phyloP scores from a whole-genome alignment of 306 rosid genomes.

The Casuarina cunninghamiana region DNA sequence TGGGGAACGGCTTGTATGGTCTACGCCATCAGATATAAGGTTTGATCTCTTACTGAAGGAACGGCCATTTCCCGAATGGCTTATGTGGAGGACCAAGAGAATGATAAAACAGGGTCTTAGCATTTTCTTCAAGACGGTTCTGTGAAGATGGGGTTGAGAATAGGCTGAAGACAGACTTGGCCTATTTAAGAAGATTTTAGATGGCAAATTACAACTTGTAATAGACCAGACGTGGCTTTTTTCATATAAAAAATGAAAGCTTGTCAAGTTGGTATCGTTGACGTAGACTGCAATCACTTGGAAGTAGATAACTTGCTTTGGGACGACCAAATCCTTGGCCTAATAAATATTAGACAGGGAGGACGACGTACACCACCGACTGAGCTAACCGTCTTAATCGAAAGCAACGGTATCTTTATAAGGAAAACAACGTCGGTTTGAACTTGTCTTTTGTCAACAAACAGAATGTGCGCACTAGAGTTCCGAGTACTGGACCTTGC shows the following conservation, averaged over 20 bases:
- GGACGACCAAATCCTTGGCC: no score
- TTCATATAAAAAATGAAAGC: background rate
- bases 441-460: no score
- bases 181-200: background rate
- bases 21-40: conserved; percentile 13
- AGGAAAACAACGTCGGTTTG: no score
- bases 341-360: no score
- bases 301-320: background rate
- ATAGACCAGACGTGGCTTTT: background rate
- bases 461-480: no score
- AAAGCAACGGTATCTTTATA: background rate
- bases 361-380: no score
- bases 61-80: conserved; percentile 22
- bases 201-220: background rate
- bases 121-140: background rate
- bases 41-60: background rate
- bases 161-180: background rate
- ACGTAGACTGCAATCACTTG: background rate
- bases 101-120: background rate
- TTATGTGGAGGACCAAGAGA: conserved; percentile 10
- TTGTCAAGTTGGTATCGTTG: background rate
- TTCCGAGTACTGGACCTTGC: no score
- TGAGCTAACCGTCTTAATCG: background rate
- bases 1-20: background rate
- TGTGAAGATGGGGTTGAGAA: background rate